These are phyloP conservation scores for Bacidia gigantensis DNA, from an alignment of 495 filamentous ascomycete species.

Conservation along the genomic window DNA sequence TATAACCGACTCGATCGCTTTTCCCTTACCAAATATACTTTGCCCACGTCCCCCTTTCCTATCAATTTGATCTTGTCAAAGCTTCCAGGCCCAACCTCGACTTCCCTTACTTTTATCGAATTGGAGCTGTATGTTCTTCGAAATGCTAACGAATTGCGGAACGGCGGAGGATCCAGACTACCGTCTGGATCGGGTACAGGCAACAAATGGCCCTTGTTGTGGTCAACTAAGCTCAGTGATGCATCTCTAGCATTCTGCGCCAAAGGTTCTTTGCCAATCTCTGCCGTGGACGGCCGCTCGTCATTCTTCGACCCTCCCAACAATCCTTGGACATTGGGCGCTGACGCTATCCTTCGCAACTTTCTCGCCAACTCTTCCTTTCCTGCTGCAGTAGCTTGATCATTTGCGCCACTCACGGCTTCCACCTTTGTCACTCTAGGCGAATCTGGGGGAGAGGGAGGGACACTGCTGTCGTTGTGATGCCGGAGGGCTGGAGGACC, in stretches of 20 bases:
- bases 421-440: conserved; percentile 57
- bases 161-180: conserved; percentile 35
- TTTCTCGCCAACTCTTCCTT: conserved; percentile 92
- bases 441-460: conserved; percentile 89
- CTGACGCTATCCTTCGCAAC: conserved; percentile 82
- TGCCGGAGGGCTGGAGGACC: conserved; percentile 85
- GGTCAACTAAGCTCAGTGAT: conserved; percentile 44
- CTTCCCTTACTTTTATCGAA: conserved; percentile 75
- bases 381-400: conserved; percentile 63
- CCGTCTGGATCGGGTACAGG: conserved; percentile 32
- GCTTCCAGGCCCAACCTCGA: conserved; percentile 88
- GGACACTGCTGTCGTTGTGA: conserved; percentile 89
- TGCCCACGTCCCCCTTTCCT: conserved; percentile 96
- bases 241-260: conserved; percentile 41
- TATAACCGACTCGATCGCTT: conserved; percentile 93
- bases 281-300: conserved; percentile 65
- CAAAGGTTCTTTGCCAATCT: conserved; percentile 65
- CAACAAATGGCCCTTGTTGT: conserved; percentile 31
- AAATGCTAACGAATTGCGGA: conserved; percentile 53
- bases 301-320: conserved; percentile 54
- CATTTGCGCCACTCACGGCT: conserved; percentile 52
- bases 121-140: conserved; percentile 96
- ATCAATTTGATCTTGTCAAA: conserved; percentile 99
- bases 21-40: conserved; percentile 93
- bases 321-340: conserved; percentile 90